Evolutionary conservation across 129 eudicot genomes (phyloP).

Genomic region (Arctium lappa): DNA sequence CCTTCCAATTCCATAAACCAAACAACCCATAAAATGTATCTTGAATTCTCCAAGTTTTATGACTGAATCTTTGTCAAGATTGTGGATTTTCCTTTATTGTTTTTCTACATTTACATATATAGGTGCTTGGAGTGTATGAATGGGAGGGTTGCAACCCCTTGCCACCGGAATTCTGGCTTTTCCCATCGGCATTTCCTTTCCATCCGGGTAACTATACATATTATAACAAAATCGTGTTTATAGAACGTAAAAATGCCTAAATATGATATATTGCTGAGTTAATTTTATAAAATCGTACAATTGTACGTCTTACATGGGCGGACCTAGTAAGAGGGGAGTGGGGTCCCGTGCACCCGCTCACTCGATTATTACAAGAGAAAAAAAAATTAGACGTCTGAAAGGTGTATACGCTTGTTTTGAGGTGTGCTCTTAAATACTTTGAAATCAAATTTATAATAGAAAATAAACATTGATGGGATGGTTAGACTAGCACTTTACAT

Average conservation of each 20-base stretch:
- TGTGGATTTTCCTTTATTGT: not conserved
- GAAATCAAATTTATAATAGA: too few relatives aligned
- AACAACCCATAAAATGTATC: too few relatives aligned
- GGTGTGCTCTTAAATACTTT: too few relatives aligned
- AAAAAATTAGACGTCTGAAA: too few relatives aligned
- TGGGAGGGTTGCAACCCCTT: slow-evolving; percentile 70
- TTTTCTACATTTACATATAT: not conserved
- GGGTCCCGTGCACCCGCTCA: too few relatives aligned
- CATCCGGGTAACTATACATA: slow-evolving; percentile 50
- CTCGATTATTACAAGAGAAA: too few relatives aligned
- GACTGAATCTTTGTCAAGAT: not conserved
- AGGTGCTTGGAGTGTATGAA: slow-evolving; percentile 64
- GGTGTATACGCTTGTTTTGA: too few relatives aligned
- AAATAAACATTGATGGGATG: too few relatives aligned
- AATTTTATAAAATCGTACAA: not conserved
- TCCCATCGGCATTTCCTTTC: slow-evolving; percentile 57
- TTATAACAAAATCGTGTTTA: not conserved
- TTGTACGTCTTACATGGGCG: not conserved
- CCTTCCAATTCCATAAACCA: too few relatives aligned
- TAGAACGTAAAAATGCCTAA: not conserved
- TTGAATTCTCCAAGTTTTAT: not conserved
- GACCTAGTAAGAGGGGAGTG: too few relatives aligned
- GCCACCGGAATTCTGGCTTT: slow-evolving; percentile 77
- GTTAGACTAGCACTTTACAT: too few relatives aligned
- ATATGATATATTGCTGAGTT: not conserved